Evolutionary conservation across 345 rosid genomes (phyloP), one percentile per base, ranked within the genome.

Genomic region (Citrus cavaleriei): DNA sequence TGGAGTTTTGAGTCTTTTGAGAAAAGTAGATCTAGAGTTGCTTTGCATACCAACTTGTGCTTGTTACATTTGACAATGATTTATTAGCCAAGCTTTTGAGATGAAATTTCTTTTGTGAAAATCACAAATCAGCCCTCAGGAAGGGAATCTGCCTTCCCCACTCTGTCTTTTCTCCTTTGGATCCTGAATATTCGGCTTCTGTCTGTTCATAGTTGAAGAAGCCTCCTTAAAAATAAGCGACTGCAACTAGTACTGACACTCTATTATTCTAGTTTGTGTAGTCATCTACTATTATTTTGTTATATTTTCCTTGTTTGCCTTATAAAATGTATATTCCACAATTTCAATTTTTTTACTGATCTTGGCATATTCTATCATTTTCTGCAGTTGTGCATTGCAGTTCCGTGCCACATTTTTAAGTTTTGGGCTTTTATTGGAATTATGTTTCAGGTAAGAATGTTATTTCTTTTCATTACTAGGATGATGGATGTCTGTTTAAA

Each of bases 361-460:
- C 67, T 24, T 35, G 74, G 35, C 55, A 21, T 18, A 27, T 16
- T 65, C 46, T 72, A n/a, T 78, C 13, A 72, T 59, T 74, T 42
- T 84, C 54, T 10, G 59, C 90, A 97, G 99, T 77, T 97, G 79
- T 97, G 98, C 79, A 92, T 94, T 69, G 99, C 98, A 37, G 97
- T 97, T 75, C 99, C 99, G 63, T 94, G 98, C 86, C 98, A 88
- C 84, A 83, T 97, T 38, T 97, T 93, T 84, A 93, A 93, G 84
- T 83, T 89, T 37, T 97, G 99, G 99, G 98, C 99, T 75, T 94
- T 91, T 79, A 81, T 92, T 21, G 99, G 98, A 51, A 94, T 97
- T 19, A 93, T 97, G 99, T 84, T 97, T 84, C 99, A 94, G 98
- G 99, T 97, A 83, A 66, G 73, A 65, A 27, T 7, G 7, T 38